Evolutionary conservation across 169 alveolate genomes (phyloP).

Genomic region (Eimeria falciformis): DNA sequence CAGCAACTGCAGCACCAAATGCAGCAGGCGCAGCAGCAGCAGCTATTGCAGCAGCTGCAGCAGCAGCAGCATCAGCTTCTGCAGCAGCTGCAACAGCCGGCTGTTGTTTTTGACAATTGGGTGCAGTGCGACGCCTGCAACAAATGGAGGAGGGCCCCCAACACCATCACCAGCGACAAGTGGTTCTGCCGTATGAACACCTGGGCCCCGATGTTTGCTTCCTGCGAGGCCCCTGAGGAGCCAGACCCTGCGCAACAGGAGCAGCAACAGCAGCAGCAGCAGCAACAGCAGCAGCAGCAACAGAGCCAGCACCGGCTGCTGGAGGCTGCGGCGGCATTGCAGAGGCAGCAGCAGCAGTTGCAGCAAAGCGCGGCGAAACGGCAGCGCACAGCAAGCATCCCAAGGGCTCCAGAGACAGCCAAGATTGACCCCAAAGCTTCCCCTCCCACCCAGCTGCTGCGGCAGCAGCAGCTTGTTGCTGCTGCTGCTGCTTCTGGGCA

Average conservation of each 20-base stretch:
- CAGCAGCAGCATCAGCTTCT: conserved; percentile 60
- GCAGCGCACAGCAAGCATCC: conserved; percentile 52
- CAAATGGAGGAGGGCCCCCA: conserved; percentile 75
- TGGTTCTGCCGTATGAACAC: conserved; percentile 77
- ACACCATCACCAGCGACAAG: conserved; percentile 68
- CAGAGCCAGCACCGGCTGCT: conserved; percentile 38
- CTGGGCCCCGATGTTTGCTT: conserved; percentile 76
- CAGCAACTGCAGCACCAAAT: conserved; percentile 71
- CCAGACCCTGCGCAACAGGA: conserved; percentile 76
- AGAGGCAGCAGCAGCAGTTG: conserved; percentile 57
- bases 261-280: conserved; percentile 1
- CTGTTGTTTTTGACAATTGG: conserved; percentile 70
- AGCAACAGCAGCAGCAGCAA: conserved; percentile 23
- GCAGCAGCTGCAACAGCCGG: conserved; percentile 64
- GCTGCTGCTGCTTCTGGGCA: conserved; percentile 70
- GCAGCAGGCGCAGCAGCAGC: conserved; percentile 73
- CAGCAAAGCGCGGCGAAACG: conserved; percentile 70
- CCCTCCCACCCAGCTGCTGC: conserved; percentile 63
- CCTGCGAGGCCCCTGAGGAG: conserved; percentile 76
- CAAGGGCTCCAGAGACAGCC: conserved; percentile 45
- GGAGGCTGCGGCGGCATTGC: conserved; percentile 63
- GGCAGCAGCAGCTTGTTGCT: conserved; percentile 69
- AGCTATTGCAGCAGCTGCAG: conserved; percentile 62
- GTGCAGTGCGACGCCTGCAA: conserved; percentile 78
- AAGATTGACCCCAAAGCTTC: conserved; percentile 30